Base-by-base conservation (phyloP, 208 protist species). In the Trypanosomatidae sp. region DNA sequence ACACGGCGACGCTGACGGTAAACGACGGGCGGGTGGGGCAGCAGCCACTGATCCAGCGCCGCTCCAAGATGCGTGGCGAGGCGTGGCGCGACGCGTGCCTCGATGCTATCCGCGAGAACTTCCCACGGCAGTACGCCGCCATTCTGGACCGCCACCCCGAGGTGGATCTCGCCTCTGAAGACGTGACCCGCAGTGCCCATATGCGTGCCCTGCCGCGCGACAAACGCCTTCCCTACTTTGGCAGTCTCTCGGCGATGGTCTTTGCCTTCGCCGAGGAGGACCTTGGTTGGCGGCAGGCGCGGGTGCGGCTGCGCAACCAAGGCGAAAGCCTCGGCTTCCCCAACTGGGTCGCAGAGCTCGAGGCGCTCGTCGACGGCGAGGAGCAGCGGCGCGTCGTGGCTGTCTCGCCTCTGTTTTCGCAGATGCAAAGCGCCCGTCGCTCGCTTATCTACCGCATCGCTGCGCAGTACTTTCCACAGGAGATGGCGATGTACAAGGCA, bases 321-420 rank as follows among this genome's bases (percentile, higher is more conserved):
- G 87, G 83, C 15, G 81, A 77, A 41, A 81, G 88, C 41, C 66
- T 95, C 19, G 89, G 90, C 25, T 72, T 94, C 28, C 88, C 90
- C 25, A 89, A 94, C 74, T 97, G 92, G 89, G 83, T 91, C 53
- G 92, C 92, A 5, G 90, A 97, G 83, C 74, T 97, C 82, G 92
- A 97, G 81, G 92, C 86, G 28, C 81, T 85, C 62, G 84, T 95
- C 44, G 84, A 93, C 25, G 80, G 87, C 2, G 87, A 92, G 68
- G 81, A 91, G 41, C 71, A 81, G 4, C 84, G 86, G 17, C 88
- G 88, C 36, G 82, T 93, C 8, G 92, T 97, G 44, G 92, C 89
- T 2, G 81, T 89, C 56, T 95, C 90, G 1, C 82, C 89, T 9
- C 60, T 84, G 28, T 94, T 88, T 64, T 56, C 83, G 62, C 90